Evolutionary conservation across 2,329 filamentous ascomycete species (phyloP).

Genomic region (Clonostachys byssicola): DNA sequence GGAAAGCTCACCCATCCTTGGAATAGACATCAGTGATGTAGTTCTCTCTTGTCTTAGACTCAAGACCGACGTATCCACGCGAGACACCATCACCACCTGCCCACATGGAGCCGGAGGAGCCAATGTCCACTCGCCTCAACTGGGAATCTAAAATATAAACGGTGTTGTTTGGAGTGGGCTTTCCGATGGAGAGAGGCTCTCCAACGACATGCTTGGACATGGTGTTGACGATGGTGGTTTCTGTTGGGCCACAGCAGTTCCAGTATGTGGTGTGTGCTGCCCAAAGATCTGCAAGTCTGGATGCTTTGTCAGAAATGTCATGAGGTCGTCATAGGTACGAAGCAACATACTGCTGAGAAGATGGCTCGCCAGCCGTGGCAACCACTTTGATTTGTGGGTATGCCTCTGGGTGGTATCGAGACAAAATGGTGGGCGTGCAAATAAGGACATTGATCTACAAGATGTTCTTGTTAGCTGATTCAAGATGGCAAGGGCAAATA

Average conservation of each 20-base stretch:
- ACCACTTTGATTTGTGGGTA: slow-evolving; percentile 48
- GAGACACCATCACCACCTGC: slow-evolving; percentile 51
- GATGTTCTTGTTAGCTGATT: neutral
- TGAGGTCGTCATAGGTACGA: neutral
- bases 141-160: slow-evolving; percentile 49
- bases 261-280: slow-evolving; percentile 40
- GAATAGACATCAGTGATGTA: slow-evolving; percentile 47
- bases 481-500: neutral
- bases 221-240: slow-evolving; percentile 57
- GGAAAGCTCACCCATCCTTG: slow-evolving; percentile 38
- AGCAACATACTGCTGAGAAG: slow-evolving; percentile 30
- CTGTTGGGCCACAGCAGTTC: slow-evolving; percentile 57
- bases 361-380: slow-evolving; percentile 52
- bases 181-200: slow-evolving; percentile 45
- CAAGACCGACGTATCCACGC: slow-evolving; percentile 49
- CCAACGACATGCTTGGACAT: slow-evolving; percentile 44
- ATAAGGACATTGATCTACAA: slow-evolving; percentile 46
- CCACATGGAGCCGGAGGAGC: slow-evolving; percentile 49
- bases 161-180: slow-evolving; percentile 50
- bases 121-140: slow-evolving; percentile 34
- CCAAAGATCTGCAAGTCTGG: slow-evolving; percentile 49
- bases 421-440: slow-evolving; percentile 49
- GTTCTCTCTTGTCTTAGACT: slow-evolving; percentile 40
- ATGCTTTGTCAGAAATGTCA: slow-evolving; percentile 4
- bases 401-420: slow-evolving; percentile 38